These are phyloP conservation scores for Epichloe glyceriae DNA, from an alignment of 2,329 filamentous ascomycete genomes.

Conservation along the genomic window DNA sequence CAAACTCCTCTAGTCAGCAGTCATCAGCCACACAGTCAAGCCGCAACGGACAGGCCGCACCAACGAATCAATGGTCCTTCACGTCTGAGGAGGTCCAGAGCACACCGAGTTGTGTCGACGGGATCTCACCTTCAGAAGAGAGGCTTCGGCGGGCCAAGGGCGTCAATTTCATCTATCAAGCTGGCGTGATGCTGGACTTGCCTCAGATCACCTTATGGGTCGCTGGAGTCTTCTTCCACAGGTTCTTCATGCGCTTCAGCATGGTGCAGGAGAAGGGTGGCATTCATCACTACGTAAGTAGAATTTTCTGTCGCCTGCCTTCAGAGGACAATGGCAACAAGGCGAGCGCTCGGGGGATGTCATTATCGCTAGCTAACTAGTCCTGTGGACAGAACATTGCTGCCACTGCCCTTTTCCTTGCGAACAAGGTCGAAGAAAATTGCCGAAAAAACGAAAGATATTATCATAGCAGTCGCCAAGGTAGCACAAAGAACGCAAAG, in stretches of 20 bases:
- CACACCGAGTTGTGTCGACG: conserved; percentile 75
- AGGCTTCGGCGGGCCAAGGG: conserved; percentile 74
- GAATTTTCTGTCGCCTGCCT: not conserved
- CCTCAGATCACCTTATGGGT: conserved; percentile 88
- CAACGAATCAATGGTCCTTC: conserved; percentile 72
- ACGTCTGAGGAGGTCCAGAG: conserved; percentile 68
- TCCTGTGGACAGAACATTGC: conserved; percentile 52
- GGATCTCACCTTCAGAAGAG: conserved; percentile 65
- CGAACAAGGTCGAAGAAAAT: conserved; percentile 95
- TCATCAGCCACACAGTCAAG: conserved; percentile 27
- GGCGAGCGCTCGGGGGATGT: not conserved
- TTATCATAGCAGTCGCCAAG: conserved; percentile 86
- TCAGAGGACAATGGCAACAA: not conserved
- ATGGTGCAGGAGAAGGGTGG: conserved; percentile 65
- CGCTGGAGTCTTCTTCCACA: conserved; percentile 86
- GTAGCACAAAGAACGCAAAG: conserved; percentile 84
- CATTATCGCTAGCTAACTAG: not conserved
- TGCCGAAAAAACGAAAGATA: conserved; percentile 91
- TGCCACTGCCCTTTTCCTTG: conserved; percentile 81
- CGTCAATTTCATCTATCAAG: conserved; percentile 91
- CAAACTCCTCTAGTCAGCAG: conserved; percentile 27
- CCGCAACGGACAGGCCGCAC: conserved; percentile 23
- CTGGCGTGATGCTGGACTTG: conserved; percentile 81
- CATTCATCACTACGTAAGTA: conserved; percentile 79
- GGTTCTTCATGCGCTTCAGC: conserved; percentile 85